A percentile compares a stretch with the other conserved stretches of the same genome.
phyloP scores from a whole-genome alignment of 2,329 filamentous ascomycete species.

The Dothideomycetes sp. region DNA sequence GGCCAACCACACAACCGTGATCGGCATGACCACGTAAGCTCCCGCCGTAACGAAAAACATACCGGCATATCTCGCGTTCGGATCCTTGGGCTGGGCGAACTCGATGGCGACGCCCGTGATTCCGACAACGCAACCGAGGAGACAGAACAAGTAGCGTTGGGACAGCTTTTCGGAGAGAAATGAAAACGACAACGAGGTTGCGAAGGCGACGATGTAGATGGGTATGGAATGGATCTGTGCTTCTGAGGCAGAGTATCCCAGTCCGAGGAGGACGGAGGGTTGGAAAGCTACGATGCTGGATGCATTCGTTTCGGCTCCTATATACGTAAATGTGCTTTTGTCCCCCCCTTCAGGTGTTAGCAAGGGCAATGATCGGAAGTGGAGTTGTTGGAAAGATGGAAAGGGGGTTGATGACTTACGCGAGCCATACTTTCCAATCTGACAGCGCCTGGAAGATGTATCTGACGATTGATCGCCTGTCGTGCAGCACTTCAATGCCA shows the following conservation, averaged over 20 bases:
- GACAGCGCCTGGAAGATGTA: no score
- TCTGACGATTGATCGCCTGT: no score
- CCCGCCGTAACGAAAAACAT: slow-evolving; percentile 20
- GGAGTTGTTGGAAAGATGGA: neutral
- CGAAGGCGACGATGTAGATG: slow-evolving; percentile 24
- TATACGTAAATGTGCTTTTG: neutral
- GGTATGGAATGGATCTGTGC: slow-evolving; percentile 31
- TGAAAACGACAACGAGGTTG: slow-evolving; percentile 22
- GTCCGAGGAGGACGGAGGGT: slow-evolving; percentile 27
- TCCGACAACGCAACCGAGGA: slow-evolving; percentile 27
- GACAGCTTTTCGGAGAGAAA: slow-evolving; percentile 21
- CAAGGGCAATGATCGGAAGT: neutral
- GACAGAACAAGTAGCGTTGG: slow-evolving; percentile 29
- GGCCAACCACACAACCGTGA: slow-evolving; percentile 29
- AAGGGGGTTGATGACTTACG: no score
- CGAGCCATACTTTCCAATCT: slow-evolving; percentile 14
- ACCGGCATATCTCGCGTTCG: slow-evolving; percentile 15
- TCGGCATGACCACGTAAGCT: slow-evolving; percentile 24
- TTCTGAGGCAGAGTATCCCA: slow-evolving; percentile 25
- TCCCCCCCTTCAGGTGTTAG: no score
- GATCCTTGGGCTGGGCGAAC: slow-evolving; percentile 19
- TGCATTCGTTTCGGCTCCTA: slow-evolving; percentile 25
- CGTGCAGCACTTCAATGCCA: no score
- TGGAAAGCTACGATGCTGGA: slow-evolving; percentile 29
- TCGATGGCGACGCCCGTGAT: slow-evolving; percentile 28